phyloP scores from a whole-genome alignment of 2,329 filamentous ascomycete genomes.

The Diaporthe longicolla region DNA sequence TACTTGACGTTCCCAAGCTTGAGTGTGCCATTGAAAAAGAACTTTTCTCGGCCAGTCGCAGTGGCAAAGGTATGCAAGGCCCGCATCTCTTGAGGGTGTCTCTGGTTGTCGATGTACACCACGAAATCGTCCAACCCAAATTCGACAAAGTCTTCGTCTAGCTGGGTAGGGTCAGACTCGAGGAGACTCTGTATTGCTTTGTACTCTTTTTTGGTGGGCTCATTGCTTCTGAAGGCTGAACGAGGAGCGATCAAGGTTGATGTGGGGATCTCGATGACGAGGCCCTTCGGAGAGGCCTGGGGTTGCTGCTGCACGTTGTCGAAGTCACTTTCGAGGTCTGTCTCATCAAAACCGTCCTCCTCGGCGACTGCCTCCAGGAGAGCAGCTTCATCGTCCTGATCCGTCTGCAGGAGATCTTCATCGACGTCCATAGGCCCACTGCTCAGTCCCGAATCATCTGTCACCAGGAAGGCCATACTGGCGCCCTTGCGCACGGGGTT shows the following conservation, averaged over 20 bases:
- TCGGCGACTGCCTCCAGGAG: slow-evolving; percentile 1
- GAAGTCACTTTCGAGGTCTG: slow-evolving; percentile 1
- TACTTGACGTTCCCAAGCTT: slow-evolving; percentile 56
- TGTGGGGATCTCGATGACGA: slow-evolving; percentile 45
- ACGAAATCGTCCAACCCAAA: slow-evolving; percentile 71
- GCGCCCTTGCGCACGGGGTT: background rate
- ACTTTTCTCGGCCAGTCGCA: slow-evolving; percentile 50
- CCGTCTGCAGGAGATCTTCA: background rate
- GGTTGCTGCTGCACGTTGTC: slow-evolving; percentile 17
- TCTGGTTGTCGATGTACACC: slow-evolving; percentile 62
- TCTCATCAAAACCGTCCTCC: background rate
- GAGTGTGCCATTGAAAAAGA: slow-evolving; percentile 74
- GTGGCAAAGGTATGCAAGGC: slow-evolving; percentile 67
- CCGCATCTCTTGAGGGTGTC: slow-evolving; percentile 64
- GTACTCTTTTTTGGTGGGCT: slow-evolving; percentile 48
- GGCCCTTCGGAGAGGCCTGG: background rate
- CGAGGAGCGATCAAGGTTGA: slow-evolving; percentile 49
- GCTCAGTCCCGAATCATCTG: background rate
- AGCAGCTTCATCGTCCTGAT: slow-evolving; percentile 10
- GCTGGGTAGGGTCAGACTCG: slow-evolving; percentile 40
- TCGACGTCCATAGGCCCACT: slow-evolving; percentile 14
- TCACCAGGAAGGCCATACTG: slow-evolving; percentile 2
- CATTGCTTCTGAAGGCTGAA: slow-evolving; percentile 48
- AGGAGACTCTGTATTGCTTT: slow-evolving; percentile 52
- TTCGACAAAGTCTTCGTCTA: slow-evolving; percentile 57